Evolutionary conservation across 2,329 filamentous ascomycete species (phyloP).

Genomic region (Aspergillus ruber): DNA sequence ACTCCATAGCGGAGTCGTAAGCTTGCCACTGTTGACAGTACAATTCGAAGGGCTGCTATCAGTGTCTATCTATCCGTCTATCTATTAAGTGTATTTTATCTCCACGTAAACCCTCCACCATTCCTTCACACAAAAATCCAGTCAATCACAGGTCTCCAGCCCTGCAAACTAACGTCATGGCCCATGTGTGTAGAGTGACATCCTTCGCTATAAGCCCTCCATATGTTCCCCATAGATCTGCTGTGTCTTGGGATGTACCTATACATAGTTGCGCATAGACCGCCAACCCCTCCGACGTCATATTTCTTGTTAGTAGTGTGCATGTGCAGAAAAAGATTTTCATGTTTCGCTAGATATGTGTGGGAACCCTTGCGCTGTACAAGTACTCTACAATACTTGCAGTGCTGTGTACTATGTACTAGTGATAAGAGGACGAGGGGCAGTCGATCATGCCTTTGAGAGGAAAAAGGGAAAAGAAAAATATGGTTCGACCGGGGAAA

Average conservation of each 20-base stretch:
- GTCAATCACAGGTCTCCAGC: not conserved
- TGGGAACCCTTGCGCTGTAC: not conserved
- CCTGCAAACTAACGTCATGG: not conserved
- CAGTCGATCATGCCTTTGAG: too few species aligned
- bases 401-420: too few species aligned
- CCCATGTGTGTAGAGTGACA: not conserved
- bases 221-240: too few species aligned
- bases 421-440: too few species aligned
- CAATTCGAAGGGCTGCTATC: not conserved
- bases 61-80: too few species aligned
- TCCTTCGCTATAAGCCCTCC: not conserved
- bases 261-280: not conserved
- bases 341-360: not conserved
- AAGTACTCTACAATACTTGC: too few species aligned
- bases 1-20: not conserved
- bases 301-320: not conserved
- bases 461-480: too few species aligned
- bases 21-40: not conserved
- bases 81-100: not conserved
- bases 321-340: not conserved
- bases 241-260: not conserved
- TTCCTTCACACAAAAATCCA: too few species aligned
- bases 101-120: not conserved
- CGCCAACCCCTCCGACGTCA: not conserved
- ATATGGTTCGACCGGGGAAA: not conserved